Evolutionary conservation across 2,329 filamentous ascomycete genomes (phyloP).

Genomic region (Nemania serpens): DNA sequence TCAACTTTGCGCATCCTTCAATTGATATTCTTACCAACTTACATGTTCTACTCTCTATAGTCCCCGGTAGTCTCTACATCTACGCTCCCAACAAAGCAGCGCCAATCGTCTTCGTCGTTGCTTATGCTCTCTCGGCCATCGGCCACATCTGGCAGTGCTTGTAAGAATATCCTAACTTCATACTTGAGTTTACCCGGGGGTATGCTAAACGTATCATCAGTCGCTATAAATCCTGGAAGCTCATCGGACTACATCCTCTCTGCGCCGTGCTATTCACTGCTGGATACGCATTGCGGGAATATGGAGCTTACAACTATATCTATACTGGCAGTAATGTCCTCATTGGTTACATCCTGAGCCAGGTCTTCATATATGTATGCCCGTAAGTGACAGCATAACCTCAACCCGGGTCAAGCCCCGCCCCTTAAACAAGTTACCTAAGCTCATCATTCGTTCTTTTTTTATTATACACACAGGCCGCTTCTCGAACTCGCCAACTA

Average conservation of each 20-base stretch:
- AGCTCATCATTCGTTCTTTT: too few relatives aligned
- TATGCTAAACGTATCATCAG: slow-evolving; percentile 39
- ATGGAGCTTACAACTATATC: slow-evolving; percentile 54
- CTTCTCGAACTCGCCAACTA: slow-evolving; percentile 68
- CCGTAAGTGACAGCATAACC: too few relatives aligned
- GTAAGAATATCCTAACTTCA: slow-evolving; percentile 32
- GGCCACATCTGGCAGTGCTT: slow-evolving; percentile 59
- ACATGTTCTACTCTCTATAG: background rate
- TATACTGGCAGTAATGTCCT: slow-evolving; percentile 40
- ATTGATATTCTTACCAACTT: background rate
- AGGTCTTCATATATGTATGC: too few relatives aligned
- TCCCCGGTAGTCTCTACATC: slow-evolving; percentile 44
- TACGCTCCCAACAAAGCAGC: slow-evolving; percentile 61
- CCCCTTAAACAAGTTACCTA: too few relatives aligned
- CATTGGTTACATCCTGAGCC: slow-evolving; percentile 51
- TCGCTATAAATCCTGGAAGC: slow-evolving; percentile 56
- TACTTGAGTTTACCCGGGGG: background rate
- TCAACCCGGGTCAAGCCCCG: too few relatives aligned
- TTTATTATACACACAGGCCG: slow-evolving; percentile 47
- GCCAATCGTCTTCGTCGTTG: slow-evolving; percentile 56
- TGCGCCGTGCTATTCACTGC: slow-evolving; percentile 55
- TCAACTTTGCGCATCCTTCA: too few relatives aligned
- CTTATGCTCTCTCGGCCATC: slow-evolving; percentile 52
- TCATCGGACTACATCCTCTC: slow-evolving; percentile 55
- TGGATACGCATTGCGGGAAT: slow-evolving; percentile 59